Evolutionary conservation across 2,329 filamentous ascomycete genomes (phyloP).

Genomic region (Fusarium keratoplasticum): DNA sequence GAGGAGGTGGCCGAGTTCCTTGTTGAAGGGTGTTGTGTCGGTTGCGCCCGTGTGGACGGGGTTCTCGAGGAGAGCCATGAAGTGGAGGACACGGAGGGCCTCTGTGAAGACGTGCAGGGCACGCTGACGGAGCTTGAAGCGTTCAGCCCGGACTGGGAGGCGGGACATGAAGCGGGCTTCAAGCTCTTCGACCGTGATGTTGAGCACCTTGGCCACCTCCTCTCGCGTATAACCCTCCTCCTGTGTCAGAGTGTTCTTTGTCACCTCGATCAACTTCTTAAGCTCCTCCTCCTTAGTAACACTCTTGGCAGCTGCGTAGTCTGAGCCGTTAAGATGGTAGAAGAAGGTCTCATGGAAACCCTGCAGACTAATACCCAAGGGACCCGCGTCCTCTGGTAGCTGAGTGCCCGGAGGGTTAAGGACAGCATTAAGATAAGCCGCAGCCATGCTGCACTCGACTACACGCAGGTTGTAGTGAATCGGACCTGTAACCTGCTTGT

Average conservation of each 20-base stretch:
- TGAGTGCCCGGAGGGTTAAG: constrained; percentile 67
- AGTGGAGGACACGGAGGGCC: constrained; percentile 85
- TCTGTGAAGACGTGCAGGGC: constrained; percentile 93
- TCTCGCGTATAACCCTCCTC: constrained; percentile 89
- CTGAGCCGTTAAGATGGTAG: constrained; percentile 55
- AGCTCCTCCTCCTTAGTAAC: constrained; percentile 74
- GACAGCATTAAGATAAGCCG: constrained; percentile 72
- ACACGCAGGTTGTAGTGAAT: constrained; percentile 97
- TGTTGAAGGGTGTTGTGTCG: constrained; percentile 71
- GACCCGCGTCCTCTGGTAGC: constrained; percentile 82
- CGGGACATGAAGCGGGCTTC: constrained; percentile 84
- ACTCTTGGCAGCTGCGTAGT: constrained; percentile 56
- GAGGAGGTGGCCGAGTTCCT: constrained; percentile 81
- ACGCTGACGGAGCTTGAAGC: constrained; percentile 88
- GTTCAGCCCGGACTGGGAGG: constrained; percentile 88
- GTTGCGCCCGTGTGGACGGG: constrained; percentile 54
- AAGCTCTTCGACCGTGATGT: constrained; percentile 76
- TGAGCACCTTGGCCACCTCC: constrained; percentile 81
- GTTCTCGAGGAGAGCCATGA: constrained; percentile 80
- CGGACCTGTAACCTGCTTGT: constrained; percentile 94
- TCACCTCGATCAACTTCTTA: constrained; percentile 75
- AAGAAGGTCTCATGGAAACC: constrained; percentile 91
- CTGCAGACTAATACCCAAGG: constrained; percentile 83
- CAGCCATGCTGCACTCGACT: constrained; percentile 93
- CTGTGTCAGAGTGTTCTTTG: constrained; percentile 77